These are phyloP conservation scores for Fusarium proliferatum DNA, from an alignment of 2,329 filamentous ascomycete genomes.

Conservation along the genomic window DNA sequence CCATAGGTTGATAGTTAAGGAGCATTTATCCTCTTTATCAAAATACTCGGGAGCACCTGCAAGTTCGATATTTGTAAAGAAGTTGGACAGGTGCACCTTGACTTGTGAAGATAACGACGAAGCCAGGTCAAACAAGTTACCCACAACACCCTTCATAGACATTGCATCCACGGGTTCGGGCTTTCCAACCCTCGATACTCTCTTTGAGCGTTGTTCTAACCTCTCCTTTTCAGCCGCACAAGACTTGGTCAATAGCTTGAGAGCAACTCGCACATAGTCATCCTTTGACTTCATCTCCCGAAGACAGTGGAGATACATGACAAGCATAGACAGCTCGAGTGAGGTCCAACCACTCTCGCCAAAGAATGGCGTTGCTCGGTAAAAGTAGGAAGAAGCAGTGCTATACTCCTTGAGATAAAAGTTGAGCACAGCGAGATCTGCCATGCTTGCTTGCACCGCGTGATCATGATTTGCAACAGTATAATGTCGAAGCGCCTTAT, in stretches of 20 bases:
- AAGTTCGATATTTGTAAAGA: conserved; percentile 78
- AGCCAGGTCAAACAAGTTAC: conserved; percentile 59
- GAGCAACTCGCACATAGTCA: conserved; percentile 80
- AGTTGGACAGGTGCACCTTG: conserved; percentile 74
- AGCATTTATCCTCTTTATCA: conserved; percentile 79
- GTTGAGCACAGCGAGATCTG: conserved; percentile 87
- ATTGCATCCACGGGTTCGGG: conserved; percentile 45
- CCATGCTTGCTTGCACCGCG: conserved; percentile 80
- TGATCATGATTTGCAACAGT: conserved; percentile 81
- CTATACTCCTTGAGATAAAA: conserved; percentile 79
- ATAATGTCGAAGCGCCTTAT: conserved; percentile 85
- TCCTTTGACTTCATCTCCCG: conserved; percentile 79
- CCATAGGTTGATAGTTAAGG: conserved; percentile 72
- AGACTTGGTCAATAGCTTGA: conserved; percentile 79
- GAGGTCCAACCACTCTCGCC: conserved; percentile 81
- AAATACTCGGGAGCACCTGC: conserved; percentile 76
- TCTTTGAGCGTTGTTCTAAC: conserved; percentile 51
- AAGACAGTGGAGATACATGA: conserved; percentile 86
- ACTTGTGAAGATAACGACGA: conserved; percentile 66
- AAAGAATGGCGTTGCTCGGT: conserved; percentile 81
- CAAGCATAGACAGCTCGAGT: conserved; percentile 84
- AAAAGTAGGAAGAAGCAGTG: conserved; percentile 81
- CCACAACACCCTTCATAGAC: conserved; percentile 60
- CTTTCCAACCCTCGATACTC: conserved; percentile 34
- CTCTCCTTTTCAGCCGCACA: conserved; percentile 65